Base-by-base conservation (phyloP, 768 basidiomycete genomes). In the Lactarius akahatsu region DNA sequence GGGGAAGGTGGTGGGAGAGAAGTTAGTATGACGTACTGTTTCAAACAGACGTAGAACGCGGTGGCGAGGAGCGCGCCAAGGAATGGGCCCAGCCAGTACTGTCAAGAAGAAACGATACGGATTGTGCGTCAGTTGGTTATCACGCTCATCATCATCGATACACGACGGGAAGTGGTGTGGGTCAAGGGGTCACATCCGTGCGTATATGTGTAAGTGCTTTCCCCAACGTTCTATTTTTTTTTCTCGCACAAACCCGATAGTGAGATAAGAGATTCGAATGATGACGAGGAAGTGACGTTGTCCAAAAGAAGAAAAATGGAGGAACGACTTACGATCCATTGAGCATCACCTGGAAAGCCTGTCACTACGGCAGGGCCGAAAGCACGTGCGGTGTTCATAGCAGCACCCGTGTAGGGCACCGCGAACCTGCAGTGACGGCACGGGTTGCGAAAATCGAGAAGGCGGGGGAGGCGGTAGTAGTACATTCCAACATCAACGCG, bases 71-170 rank as follows among this genome's bases (percentile, higher is more conserved):
- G 73, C 6, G 86, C 81, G 36, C 90, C 89, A 26, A 91, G 78
- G 62, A 82, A 82, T 0, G 89, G 89, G 45, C 90, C 89, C 10
- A 89, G 76, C 88, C 88, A 89, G 71, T 88, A 88, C 86, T 89
- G 63, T 16, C 30, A 57, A 61, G 38, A 47, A 45, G 47, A 50
- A 50, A 26, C 47, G 26, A 23, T 23, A 23, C 11, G 4, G n/a
- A 13, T 23, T 13, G 26, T 52, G 26, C 50, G 13, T 52, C 50
- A 52, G 50, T 26, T 61, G 36, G 43, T 61, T 41, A 61, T 57
- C 28, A 61, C 54, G 60, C 55, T 66, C 65, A 66, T 60, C 64
- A 38, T 47, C 52, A 11, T 59, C 57, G 26, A 26, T 56, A 18
- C 70, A 26, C 36, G 26, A 45, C 59, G 63, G 47, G 30, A 32